Evolutionary conservation across 1,139 yeast genomes (phyloP), one percentile per base, ranked within the genome.

Genomic region (Arxiozyma bovina): DNA sequence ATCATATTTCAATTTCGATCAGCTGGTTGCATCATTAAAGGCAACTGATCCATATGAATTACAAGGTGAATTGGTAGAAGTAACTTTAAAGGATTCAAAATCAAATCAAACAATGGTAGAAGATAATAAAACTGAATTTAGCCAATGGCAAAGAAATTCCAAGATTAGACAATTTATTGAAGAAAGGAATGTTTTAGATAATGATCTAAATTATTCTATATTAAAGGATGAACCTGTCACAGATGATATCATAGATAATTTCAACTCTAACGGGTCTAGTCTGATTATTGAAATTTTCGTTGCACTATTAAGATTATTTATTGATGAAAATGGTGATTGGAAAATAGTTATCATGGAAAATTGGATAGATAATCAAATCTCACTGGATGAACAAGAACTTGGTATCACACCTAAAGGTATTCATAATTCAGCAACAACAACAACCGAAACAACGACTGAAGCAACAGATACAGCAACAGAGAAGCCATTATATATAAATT

Each of bases 291-390:
- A 69, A 50, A 55, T 61, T n/a, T 63, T 67, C 50, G 58, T 60
- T 22, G 61, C 66, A 55, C 57, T 56, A 56, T 60, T 56, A 51
- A 61, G 68, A 45, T 58, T 63, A 40, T 63, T 69, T 43, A 60
- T 66, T 6, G 59, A 65, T 53, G 72, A 70, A 53, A 61, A 61
- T n/a, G 71, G 71, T 12, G 70, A 68, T 25, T 71, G 72, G 65
- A 64, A 61, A 9, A 64, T 67, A 23, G 57, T 64, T 12, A 71
- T 71, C 0, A 66, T 66, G 17, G 74, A 69, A 18, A 66, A 66
- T 45, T 65, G 68, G 66, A 46, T 46, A 7, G 15, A 34, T 12
- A 27, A 46, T 18, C 49, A 42, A 7, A 46, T 49, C 12, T 34
- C 27, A 18, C 20, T 34, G 15, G 21, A 22, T 20, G 45, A 43